Evolutionary conservation across 208 protist genomes (phyloP), one percentile per base, ranked within the genome.

Genomic region (Crithidia thermophila): DNA sequence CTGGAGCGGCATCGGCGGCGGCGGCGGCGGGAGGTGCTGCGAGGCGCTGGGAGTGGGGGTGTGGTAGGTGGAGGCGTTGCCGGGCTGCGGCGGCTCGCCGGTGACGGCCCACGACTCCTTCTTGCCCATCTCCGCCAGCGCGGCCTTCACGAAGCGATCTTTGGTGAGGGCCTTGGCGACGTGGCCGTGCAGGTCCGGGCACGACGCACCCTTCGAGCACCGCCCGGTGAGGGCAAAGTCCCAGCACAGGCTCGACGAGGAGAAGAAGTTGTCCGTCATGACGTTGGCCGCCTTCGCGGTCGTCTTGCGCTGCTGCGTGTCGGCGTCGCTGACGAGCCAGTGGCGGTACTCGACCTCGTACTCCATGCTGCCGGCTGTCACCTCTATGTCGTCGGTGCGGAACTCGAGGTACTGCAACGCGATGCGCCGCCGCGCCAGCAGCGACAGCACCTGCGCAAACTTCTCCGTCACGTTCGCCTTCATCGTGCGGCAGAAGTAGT

Each of bases 401-500:
- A 83, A 83, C 50, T 87, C 81, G 10, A 87, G 71, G 53, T 87
- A 87, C 65, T 79, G 81, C 23, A 87, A 50, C 13, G 60, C 62
- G 46, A 87, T 75, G 1, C 74, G 63, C 13, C 73, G 71, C 36
- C 71, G 61, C 31, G 81, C 81, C 21, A 87, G 37, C 13, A 78
- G 62, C 14, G 75, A 87, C 14, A 87, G 68, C 25, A 80, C 60
- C 53, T 79, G 68, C 25, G 68, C 72, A 55, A 87, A 81, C 52
- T 80, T 65, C 40, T 76, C 68, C 31, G 67, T 80, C 2, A 87
- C 69, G 55, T 83, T 82, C 3, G 81, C 81, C 59, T 87, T 87
- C 69, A 87, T 82, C 8, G 81, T 87, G 40, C 81, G 72, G 46
- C 73, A 83, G 33, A 87, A 87, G 64, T 79, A 83, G 63, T 69